Percentiles rank a stretch among this genome's conserved stretches.
These are phyloP conservation scores for Metarhizium sp. DNA, from an alignment of 2,329 filamentous ascomycete genomes.

Conservation along the genomic window DNA sequence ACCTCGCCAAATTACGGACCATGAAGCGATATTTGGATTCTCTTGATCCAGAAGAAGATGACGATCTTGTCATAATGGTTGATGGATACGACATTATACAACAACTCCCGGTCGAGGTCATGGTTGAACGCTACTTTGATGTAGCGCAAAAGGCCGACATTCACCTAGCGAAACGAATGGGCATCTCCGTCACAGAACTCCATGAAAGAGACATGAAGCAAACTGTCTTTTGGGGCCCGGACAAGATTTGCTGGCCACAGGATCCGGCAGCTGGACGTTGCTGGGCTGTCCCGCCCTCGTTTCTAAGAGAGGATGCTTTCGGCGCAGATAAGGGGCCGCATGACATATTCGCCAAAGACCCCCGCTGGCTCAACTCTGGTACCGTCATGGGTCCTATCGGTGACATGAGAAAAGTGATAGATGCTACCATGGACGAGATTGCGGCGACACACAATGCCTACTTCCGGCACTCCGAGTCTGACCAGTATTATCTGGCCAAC, in stretches of 20 bases:
- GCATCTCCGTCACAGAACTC: slow-evolving; percentile 23
- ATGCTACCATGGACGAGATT: slow-evolving; percentile 19
- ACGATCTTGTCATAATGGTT: slow-evolving; percentile 54
- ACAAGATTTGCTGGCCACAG: slow-evolving; percentile 34
- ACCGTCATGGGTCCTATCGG: slow-evolving; percentile 31
- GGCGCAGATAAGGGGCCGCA: slow-evolving; percentile 25
- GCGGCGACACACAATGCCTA: slow-evolving; percentile 22
- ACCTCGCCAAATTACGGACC: slow-evolving; percentile 30
- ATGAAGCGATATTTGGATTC: slow-evolving; percentile 24
- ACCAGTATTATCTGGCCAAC: slow-evolving; percentile 34
- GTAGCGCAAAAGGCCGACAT: slow-evolving; percentile 43
- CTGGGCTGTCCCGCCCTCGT: slow-evolving; percentile 28
- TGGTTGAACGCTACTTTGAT: slow-evolving; percentile 53
- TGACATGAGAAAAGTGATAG: slow-evolving; percentile 17
- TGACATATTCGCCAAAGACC: slow-evolving; percentile 20
- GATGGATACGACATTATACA: slow-evolving; percentile 58
- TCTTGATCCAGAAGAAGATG: slow-evolving; percentile 23
- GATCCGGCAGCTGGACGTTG: slow-evolving; percentile 27
- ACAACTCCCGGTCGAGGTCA: slow-evolving; percentile 53
- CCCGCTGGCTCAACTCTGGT: slow-evolving; percentile 36
- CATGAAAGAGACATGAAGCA: slow-evolving; percentile 22
- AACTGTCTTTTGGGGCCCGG: slow-evolving; percentile 33
- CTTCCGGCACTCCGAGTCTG: slow-evolving; percentile 30
- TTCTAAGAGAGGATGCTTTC: slow-evolving; percentile 22
- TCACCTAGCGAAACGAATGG: slow-evolving; percentile 40